These are phyloP conservation scores for Trametes cingulata DNA, from an alignment of 768 basidiomycete species.

Conservation along the genomic window DNA sequence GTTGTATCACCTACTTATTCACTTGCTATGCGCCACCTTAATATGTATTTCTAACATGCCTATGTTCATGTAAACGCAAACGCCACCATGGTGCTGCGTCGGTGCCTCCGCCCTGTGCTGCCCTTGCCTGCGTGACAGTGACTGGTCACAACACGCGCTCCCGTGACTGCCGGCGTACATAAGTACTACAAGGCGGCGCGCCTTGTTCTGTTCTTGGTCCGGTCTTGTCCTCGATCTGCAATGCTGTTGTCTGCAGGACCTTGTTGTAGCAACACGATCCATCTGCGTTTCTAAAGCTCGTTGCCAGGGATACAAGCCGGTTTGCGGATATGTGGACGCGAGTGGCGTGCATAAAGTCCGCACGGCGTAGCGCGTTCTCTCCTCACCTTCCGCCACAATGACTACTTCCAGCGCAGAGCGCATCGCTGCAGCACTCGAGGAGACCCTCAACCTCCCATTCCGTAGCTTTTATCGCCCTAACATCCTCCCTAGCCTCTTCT, in stretches of 20 bases:
- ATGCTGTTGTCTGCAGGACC: not conserved
- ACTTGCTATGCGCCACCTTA: not conserved
- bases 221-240: not conserved
- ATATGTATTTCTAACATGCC: slow-evolving; percentile 19
- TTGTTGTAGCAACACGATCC: slow-evolving; percentile 1
- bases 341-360: not conserved
- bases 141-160: not conserved
- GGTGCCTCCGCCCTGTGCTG: too few species aligned
- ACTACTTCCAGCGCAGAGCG: not conserved
- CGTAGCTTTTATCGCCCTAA: not conserved
- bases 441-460: not conserved
- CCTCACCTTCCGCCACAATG: not conserved
- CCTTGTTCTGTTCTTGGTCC: not conserved
- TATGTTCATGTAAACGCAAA: slow-evolving; percentile 6
- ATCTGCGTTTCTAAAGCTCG: not conserved
- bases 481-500: not conserved
- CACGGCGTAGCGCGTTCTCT: not conserved
- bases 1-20: slow-evolving; percentile 24
- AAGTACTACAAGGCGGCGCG: not conserved
- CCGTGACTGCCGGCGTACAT: not conserved
- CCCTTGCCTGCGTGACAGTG: not conserved
- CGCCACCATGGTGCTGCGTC: slow-evolving; percentile 7
- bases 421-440: not conserved
- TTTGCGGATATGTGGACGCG: not conserved
- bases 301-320: not conserved